Evolutionary conservation across 257 asterid genomes (phyloP), one percentile per base, ranked within the genome.

Genomic region (Paulownia fortunei): DNA sequence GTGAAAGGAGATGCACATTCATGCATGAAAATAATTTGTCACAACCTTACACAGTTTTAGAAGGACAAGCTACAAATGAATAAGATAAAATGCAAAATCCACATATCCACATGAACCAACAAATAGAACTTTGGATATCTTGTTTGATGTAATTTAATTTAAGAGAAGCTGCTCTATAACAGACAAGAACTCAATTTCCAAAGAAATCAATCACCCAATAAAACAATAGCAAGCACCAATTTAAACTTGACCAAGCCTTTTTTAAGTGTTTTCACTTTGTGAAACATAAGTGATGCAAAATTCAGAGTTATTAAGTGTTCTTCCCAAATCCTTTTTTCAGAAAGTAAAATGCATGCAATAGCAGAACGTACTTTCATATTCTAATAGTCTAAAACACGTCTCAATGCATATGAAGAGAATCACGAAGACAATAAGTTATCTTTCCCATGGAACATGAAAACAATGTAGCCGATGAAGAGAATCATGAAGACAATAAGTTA

Each of bases 381-480:
- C 39, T 19, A 12, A 0, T 67, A 9, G 8, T 21, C 37, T 39
- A 41, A 59, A 73, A 58, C 7, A 23, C 41, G 16, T 36, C 18
- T 13, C 12, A 19, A 73, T 21, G 44, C 39, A 59, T 42, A 42
- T 3, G 5, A 24, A 16, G 4, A 16, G 37, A 47, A 61, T 19
- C 73, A 42, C 4, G 41, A 62, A 90, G 89, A n/a, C n/a, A n/a
- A n/a, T n/a, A n/a, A 13, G 44, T 68, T 63, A 34, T 63, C 2
- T 34, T 44, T 24, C 26, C 61, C 15, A 47, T 11, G 56, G n/a
- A 58, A 76, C 58, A 37, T 5, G 13, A 65, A 73, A 60, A 36
- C 47, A 32, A 23, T n/a, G 30, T 15, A 54, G 19, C n/a, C n/a
- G n/a, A 42, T 3, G 5, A 24, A 16, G 4, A 16, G 37, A 47